A percentile compares a stretch with the other conserved stretches of the same genome.
phyloP scores from a whole-genome alignment of 176 grass and related monocot genomes.

The Tillandsia leiboldiana region DNA sequence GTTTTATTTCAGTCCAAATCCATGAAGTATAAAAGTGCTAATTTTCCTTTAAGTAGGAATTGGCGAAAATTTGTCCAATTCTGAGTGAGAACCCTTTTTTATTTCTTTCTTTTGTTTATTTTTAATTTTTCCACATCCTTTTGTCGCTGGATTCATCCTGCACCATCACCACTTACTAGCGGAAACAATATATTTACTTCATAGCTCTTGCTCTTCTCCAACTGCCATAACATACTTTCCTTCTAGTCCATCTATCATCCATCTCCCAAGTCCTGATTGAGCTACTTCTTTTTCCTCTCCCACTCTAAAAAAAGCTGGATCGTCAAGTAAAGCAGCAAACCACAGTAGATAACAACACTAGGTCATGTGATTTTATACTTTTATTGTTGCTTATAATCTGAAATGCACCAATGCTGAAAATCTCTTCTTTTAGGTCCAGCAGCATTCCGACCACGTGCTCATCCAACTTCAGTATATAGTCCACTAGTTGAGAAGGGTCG shows the following conservation, averaged over 20 bases:
- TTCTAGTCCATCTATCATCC: no score
- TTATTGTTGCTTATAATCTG: background rate
- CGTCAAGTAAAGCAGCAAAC: background rate
- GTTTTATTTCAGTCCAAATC: slow-evolving; percentile 21
- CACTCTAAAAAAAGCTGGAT: background rate
- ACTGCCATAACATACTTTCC: no score
- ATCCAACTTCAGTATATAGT: slow-evolving; percentile 63
- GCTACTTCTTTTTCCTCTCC: no score
- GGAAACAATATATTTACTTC: no score
- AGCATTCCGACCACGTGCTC: slow-evolving; percentile 79
- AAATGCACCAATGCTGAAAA: slow-evolving; percentile 1
- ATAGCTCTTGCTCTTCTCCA: no score
- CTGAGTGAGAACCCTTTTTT: background rate
- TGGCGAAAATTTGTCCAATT: background rate
- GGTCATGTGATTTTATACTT: background rate
- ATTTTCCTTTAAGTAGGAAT: background rate
- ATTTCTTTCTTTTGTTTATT: background rate
- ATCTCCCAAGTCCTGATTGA: no score
- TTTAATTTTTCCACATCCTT: no score
- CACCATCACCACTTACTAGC: no score
- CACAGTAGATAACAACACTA: background rate
- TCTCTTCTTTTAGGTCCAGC: slow-evolving; percentile 61
- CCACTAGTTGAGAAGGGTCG: slow-evolving; percentile 67
- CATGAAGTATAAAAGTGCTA: background rate
- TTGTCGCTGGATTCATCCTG: no score